These are phyloP conservation scores for Citrus inodora DNA, from an alignment of 345 rosid genomes.

Conservation along the genomic window DNA sequence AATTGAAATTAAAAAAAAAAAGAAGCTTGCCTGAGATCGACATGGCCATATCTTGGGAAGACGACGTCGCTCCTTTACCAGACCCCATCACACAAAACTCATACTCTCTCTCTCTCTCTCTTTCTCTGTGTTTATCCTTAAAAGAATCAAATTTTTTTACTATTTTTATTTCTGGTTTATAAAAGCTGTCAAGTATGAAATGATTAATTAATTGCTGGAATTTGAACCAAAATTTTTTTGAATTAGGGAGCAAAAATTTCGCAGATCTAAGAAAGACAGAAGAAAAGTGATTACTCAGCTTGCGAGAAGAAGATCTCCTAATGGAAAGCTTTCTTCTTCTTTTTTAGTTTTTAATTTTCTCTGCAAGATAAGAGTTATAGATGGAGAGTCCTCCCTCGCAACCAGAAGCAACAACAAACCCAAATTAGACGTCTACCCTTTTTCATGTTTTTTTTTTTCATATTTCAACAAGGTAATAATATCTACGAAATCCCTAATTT, in stretches of 20 bases:
- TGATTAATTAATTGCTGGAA: neutral
- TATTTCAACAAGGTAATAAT: too few relatives aligned
- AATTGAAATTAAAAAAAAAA: neutral
- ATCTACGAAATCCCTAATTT: neutral
- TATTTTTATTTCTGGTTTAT: too few relatives aligned
- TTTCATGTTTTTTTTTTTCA: too few relatives aligned
- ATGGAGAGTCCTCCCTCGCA: neutral
- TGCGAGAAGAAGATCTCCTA: neutral
- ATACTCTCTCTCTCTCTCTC: neutral
- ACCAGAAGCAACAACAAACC: neutral
- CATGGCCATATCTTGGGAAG: slow-evolving; percentile 22
- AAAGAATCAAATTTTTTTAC: neutral
- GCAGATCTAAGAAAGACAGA: neutral
- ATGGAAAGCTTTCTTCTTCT: neutral
- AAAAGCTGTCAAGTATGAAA: neutral
- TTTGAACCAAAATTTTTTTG: neutral
- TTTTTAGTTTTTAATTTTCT: too few relatives aligned
- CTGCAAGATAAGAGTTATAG: neutral
- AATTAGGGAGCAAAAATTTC: too few relatives aligned
- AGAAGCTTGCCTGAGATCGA: slow-evolving; percentile 26
- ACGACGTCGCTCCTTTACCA: slow-evolving; percentile 27
- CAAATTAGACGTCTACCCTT: neutral
- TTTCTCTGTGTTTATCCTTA: neutral
- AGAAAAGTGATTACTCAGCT: neutral
- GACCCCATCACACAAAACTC: slow-evolving; percentile 26